Percentiles rank a stretch among this genome's conserved stretches.
These are phyloP conservation scores for Phlyctochytrium arcticum DNA, from an alignment of 192 early-diverging fungal genomes.

Conservation along the genomic window DNA sequence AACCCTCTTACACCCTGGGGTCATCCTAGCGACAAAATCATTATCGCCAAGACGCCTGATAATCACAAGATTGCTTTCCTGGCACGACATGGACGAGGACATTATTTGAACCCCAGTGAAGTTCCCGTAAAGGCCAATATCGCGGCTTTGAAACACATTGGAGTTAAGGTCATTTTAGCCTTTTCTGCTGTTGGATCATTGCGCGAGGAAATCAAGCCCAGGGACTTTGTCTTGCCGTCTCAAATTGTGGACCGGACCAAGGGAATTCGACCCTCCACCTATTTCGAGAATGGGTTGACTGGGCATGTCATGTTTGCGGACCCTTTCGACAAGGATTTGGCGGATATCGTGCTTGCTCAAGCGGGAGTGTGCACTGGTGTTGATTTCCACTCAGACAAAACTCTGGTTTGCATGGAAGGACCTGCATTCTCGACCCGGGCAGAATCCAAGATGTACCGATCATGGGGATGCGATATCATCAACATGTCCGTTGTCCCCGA, in stretches of 20 bases:
- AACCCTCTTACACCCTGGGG: slow-evolving; percentile 82
- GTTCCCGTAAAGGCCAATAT: slow-evolving; percentile 97
- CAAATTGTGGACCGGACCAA: slow-evolving; percentile 99
- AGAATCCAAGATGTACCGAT: slow-evolving; percentile 93
- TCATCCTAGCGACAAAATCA: slow-evolving; percentile 80
- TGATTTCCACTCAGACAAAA: slow-evolving; percentile 76
- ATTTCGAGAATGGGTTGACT: slow-evolving; percentile 90
- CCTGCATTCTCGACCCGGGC: slow-evolving; percentile 97
- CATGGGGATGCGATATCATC: slow-evolving; percentile 90
- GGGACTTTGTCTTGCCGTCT: slow-evolving; percentile 91
- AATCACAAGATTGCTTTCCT: slow-evolving; percentile 92
- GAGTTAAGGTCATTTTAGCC: slow-evolving; percentile 88
- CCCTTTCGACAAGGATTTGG: slow-evolving; percentile 78
- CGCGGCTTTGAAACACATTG: slow-evolving; percentile 91
- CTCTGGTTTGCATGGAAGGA: slow-evolving; percentile 96
- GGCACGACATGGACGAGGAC: slow-evolving; percentile 89
- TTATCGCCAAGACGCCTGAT: slow-evolving; percentile 63
- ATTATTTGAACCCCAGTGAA: slow-evolving; percentile 80
- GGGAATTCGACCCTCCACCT: slow-evolving; percentile 88
- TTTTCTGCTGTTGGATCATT: slow-evolving; percentile 97
- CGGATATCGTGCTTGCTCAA: slow-evolving; percentile 63
- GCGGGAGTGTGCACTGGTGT: slow-evolving; percentile 41
- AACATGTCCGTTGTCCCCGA: slow-evolving; percentile 98
- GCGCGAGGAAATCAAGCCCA: slow-evolving; percentile 85
- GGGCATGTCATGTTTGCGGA: slow-evolving; percentile 92